phyloP scores from a whole-genome alignment of 2,329 filamentous ascomycete species.

The Alternaria tenuissima region DNA sequence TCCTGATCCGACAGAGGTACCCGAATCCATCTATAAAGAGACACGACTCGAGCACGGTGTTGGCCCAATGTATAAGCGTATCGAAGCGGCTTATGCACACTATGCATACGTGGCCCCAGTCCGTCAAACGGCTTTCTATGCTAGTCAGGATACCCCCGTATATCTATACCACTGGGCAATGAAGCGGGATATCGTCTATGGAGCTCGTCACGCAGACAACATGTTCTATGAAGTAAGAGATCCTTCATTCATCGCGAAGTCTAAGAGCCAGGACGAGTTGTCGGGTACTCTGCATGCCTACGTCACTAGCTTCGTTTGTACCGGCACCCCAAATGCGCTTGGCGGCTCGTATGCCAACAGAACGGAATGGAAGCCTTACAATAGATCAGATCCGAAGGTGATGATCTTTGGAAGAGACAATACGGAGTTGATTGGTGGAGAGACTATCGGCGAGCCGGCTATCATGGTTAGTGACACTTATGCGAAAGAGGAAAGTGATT shows the following conservation, averaged over 20 bases:
- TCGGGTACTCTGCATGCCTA: slow-evolving; percentile 43
- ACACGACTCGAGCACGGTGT: slow-evolving; percentile 37
- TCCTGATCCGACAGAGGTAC: slow-evolving; percentile 62
- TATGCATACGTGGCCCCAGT: slow-evolving; percentile 72
- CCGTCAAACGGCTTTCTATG: slow-evolving; percentile 64
- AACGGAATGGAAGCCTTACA: slow-evolving; percentile 35
- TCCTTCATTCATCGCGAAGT: slow-evolving; percentile 27
- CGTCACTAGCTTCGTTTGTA: slow-evolving; percentile 43
- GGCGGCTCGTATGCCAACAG: slow-evolving; percentile 10
- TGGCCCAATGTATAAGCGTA: slow-evolving; percentile 64
- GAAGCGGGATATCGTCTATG: slow-evolving; percentile 48
- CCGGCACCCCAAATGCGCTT: slow-evolving; percentile 41
- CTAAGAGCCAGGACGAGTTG: slow-evolving; percentile 39
- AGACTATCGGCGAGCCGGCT: slow-evolving; percentile 43
- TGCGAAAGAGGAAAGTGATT: slow-evolving; percentile 62
- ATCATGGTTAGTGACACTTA: slow-evolving; percentile 52
- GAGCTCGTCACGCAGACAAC: slow-evolving; percentile 48
- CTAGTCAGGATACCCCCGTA: slow-evolving; percentile 48
- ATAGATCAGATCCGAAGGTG: slow-evolving; percentile 22
- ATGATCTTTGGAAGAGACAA: slow-evolving; percentile 69
- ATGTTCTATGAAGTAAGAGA: slow-evolving; percentile 47
- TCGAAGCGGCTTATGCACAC: slow-evolving; percentile 69
- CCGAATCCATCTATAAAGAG: slow-evolving; percentile 54
- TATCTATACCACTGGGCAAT: slow-evolving; percentile 70
- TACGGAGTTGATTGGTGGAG: slow-evolving; percentile 58